These are phyloP conservation scores for Pseudotulostoma volvatum DNA, from an alignment of 495 filamentous ascomycete genomes.

Conservation along the genomic window DNA sequence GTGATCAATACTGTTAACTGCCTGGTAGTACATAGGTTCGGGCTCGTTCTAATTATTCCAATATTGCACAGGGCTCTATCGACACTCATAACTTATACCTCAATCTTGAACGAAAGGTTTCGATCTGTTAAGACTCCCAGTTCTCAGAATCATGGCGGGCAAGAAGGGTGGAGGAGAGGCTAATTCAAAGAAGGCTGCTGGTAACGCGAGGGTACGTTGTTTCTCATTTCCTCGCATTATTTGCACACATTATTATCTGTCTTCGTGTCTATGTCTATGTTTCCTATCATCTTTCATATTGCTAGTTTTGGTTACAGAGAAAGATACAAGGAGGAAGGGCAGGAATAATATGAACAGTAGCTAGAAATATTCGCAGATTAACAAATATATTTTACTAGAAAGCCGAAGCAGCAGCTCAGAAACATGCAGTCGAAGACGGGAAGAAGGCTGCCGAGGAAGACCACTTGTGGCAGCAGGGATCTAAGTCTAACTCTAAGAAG, in stretches of 20 bases:
- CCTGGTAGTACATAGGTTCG: no score
- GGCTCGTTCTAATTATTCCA: no score
- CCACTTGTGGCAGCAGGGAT: slow-evolving; percentile 66
- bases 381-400: slow-evolving; percentile 44
- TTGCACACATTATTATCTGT: neutral
- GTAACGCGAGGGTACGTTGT: slow-evolving; percentile 50
- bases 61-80: no score
- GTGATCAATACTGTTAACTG: no score
- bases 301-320: neutral
- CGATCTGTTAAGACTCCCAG: no score
- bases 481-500: slow-evolving; percentile 77
- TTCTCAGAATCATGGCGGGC: no score
- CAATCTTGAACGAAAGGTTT: no score
- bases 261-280: neutral
- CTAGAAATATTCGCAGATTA: no score
- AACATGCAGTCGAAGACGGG: slow-evolving; percentile 52
- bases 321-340: neutral
- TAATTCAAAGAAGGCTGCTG: slow-evolving; percentile 79
- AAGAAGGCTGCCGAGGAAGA: slow-evolving; percentile 55
- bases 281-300: neutral
- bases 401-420: slow-evolving; percentile 67
- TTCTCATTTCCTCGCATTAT: neutral
- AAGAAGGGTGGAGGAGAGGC: slow-evolving; percentile 51
- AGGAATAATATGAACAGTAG: slow-evolving; percentile 2
- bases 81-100: no score